Percentiles rank a stretch among this genome's conserved stretches.
phyloP scores from a whole-genome alignment of 306 rosid species.

The Neltuma alba region DNA sequence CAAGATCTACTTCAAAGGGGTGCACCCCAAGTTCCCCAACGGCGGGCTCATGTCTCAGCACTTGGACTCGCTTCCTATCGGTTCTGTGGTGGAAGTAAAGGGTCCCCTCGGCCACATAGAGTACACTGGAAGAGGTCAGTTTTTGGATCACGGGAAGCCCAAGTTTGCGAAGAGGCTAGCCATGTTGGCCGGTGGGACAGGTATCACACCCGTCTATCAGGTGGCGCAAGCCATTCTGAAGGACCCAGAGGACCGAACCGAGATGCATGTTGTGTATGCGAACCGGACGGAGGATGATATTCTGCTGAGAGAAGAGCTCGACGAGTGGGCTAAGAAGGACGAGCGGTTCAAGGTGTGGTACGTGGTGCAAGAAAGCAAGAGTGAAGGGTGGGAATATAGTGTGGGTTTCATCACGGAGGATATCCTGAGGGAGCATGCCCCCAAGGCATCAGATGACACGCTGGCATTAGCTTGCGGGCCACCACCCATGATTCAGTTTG shows the following conservation, averaged over 20 bases:
- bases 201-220: constrained; percentile 87
- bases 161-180: constrained; percentile 63
- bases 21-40: constrained; percentile 73
- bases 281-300: constrained; percentile 82
- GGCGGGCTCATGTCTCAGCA: constrained; percentile 82
- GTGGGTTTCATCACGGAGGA: constrained; percentile 63
- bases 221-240: constrained; percentile 72
- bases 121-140: constrained; percentile 65
- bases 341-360: constrained; percentile 76
- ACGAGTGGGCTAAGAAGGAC: constrained; percentile 60
- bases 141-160: constrained; percentile 55
- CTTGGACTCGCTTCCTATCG: constrained; percentile 58
- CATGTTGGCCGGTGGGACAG: constrained; percentile 88
- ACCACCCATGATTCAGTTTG: constrained; percentile 84
- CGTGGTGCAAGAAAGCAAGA: constrained; percentile 55
- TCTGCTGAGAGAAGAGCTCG: constrained; percentile 69
- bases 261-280: constrained; percentile 78
- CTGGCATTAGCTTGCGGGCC: constrained; percentile 84
- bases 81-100: constrained; percentile 58
- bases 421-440: constrained; percentile 70
- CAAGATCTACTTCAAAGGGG: constrained; percentile 67
- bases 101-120: constrained; percentile 93
- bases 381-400: constrained; percentile 76
- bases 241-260: constrained; percentile 72
- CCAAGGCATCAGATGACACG: constrained; percentile 48